These are phyloP conservation scores for Leccinum rimulosum DNA, from an alignment of 768 basidiomycete genomes.

Conservation along the genomic window DNA sequence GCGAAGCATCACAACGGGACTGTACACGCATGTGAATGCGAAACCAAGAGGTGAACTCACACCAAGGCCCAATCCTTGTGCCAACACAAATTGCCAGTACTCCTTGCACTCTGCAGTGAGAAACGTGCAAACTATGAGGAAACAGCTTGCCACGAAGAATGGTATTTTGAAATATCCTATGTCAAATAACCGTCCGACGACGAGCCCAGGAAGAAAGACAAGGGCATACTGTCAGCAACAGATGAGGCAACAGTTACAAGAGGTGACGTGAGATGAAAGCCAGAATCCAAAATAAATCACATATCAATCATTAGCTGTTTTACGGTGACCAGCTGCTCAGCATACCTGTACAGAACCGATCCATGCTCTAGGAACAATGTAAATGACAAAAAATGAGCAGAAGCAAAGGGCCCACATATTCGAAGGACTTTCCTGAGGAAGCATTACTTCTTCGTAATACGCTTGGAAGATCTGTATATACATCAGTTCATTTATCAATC, in stretches of 20 bases:
- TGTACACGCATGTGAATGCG: neutral
- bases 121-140: constrained; percentile 55
- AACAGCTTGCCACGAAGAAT: constrained; percentile 43
- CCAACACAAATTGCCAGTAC: constrained; percentile 75
- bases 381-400: neutral
- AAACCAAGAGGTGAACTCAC: constrained; percentile 35
- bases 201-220: constrained; percentile 57
- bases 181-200: constrained; percentile 72
- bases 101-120: constrained; percentile 65
- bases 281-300: neutral
- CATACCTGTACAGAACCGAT: constrained; percentile 73
- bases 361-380: constrained; percentile 54
- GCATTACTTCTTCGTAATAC: constrained; percentile 59
- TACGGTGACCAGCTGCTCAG: neutral
- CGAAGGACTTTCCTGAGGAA: constrained; percentile 53
- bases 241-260: neutral
- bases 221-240: constrained; percentile 50
- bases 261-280: neutral
- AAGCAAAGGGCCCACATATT: constrained; percentile 47
- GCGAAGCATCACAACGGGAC: neutral
- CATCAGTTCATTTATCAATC: neutral
- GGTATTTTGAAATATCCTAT: constrained; percentile 62
- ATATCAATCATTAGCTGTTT: neutral
- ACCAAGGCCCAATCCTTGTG: constrained; percentile 69
- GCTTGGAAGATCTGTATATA: constrained; percentile 62